Evolutionary conservation across 2,329 filamentous ascomycete genomes (phyloP), one percentile per base, ranked within the genome.

Genomic region (Calonectria crousiana): DNA sequence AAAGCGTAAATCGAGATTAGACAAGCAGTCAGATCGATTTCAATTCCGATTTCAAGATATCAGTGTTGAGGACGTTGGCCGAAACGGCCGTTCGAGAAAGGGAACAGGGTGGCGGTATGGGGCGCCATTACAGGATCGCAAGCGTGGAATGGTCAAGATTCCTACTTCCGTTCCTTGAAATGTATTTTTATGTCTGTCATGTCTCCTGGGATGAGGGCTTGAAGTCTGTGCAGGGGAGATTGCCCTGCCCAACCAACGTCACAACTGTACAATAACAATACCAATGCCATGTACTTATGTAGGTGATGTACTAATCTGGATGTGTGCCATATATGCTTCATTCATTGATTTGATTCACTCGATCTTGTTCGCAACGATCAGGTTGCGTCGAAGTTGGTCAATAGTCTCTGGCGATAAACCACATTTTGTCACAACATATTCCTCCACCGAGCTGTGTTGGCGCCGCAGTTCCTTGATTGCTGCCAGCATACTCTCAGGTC

Each of bases 61-160:
- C 78, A 89, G 90, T 78, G 88, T 89, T 8, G 90, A 93, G 66
- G 85, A 87, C 70, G 90, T 88, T 3, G 92, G 92, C 38, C 84
- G 83, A 28, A 84, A 88, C 65, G 92, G 92, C 28, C 87, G 89
- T 73, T 85, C 88, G 6, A 84, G 85, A 44, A 84, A 82, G 32
- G 91, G 86, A 16, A 87, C 90, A 2, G 92, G 92, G 26, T 92
- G 89, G 88, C 86, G 91, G 74, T 94, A 94, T 78, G 92, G 92
- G 74, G 88, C 88, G 74, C 92, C 92, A 14, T 86, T 88, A 76
- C 87, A 90, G 80, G 92, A 94, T 81, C 88, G 92, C 71, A 90
- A 89, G 84, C 90, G 89, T 78, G 92, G 90, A n/a, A 81, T 89
- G 81, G 84, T 93, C 85, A 94, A 93, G 88, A 93, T 94, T 81